Percentiles rank a stretch among this genome's conserved stretches.
phyloP scores from a whole-genome alignment of 208 protist genomes.

The Leishmania guyanensis region DNA sequence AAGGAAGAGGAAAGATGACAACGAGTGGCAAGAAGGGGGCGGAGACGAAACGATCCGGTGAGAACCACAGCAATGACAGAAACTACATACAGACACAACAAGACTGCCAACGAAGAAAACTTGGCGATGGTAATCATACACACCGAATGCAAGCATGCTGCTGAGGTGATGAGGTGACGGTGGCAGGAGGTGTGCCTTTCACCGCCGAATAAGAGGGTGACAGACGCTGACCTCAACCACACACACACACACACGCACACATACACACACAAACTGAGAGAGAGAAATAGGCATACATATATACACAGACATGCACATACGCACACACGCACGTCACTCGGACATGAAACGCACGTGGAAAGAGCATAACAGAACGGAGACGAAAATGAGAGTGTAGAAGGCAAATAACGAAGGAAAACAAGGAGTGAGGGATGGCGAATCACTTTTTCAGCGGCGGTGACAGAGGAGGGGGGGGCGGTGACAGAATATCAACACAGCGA shows the following conservation, averaged over 20 bases:
- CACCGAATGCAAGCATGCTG: background rate
- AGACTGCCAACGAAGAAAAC: background rate
- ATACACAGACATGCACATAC: slow-evolving; percentile 13
- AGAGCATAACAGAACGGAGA: background rate
- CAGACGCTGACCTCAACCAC: background rate
- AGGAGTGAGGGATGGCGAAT: background rate
- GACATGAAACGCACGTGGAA: background rate
- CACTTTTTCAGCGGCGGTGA: background rate
- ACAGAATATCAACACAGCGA: background rate
- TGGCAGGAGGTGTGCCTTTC: background rate
- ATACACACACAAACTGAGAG: background rate
- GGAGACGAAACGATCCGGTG: background rate
- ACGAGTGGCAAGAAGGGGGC: background rate
- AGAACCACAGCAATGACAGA: background rate
- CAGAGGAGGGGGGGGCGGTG: background rate
- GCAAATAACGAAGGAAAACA: background rate
- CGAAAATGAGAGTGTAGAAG: background rate
- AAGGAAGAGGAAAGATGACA: background rate
- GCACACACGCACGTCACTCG: background rate
- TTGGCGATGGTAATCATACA: background rate
- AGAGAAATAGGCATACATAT: background rate
- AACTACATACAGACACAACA: background rate
- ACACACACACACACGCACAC: background rate
- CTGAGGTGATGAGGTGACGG: background rate
- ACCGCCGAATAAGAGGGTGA: background rate